phyloP scores from a whole-genome alignment of 345 rosid species.

The Abelmoschus esculentus region DNA sequence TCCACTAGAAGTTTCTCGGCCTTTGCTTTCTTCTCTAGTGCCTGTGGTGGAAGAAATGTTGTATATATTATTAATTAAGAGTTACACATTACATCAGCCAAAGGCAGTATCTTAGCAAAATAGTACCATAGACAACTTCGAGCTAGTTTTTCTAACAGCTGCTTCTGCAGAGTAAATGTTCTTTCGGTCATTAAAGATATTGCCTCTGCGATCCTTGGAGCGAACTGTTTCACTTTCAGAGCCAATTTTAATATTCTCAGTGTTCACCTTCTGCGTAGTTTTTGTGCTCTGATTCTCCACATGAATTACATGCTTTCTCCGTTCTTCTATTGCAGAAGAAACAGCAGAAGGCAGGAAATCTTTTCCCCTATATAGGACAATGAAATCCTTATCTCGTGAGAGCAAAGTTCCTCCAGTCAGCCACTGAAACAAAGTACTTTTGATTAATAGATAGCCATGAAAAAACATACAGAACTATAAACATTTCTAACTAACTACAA shows the following conservation, averaged over 20 bases:
- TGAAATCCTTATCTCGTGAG: conserved; percentile 73
- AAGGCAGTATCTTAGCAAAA: conserved; percentile 18
- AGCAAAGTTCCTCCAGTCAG: conserved; percentile 85
- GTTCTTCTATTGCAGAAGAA: conserved; percentile 75
- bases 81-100: conserved; percentile 8
- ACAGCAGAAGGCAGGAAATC: conserved; percentile 87
- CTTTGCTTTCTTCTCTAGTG: conserved; percentile 68
- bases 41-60: conserved; percentile 33
- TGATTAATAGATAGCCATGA: conserved; percentile 17
- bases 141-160: conserved; percentile 44
- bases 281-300: conserved; percentile 26
- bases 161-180: conserved; percentile 40
- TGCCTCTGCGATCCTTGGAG: conserved; percentile 18
- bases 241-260: conserved; percentile 10
- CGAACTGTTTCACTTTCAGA: conserved; percentile 19
- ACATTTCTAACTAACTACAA: not conserved
- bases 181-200: conserved; percentile 20
- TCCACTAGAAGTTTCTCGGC: conserved; percentile 69
- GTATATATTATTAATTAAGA: conserved; percentile 11
- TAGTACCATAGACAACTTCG: conserved; percentile 65
- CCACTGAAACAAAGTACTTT: conserved; percentile 46
- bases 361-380: conserved; percentile 86
- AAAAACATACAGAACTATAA: not conserved
- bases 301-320: conserved; percentile 42
- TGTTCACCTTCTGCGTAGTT: conserved; percentile 19